phyloP scores from a whole-genome alignment of 305 asterid genomes.

The Euphrasia arctica region DNA sequence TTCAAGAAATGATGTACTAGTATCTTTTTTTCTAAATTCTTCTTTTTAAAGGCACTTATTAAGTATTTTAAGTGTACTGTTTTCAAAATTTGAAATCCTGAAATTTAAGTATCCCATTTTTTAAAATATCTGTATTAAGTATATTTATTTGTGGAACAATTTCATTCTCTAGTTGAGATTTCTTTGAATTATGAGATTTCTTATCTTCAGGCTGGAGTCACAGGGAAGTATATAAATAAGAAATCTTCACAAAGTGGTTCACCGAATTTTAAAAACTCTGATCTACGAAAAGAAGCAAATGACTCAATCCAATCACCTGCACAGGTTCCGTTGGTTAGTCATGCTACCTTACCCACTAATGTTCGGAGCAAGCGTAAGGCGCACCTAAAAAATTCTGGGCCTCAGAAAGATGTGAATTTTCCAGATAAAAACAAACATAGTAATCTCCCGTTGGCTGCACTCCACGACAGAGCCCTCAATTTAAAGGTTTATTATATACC shows the following conservation, averaged over 20 bases:
- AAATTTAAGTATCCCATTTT: conserved; percentile 4
- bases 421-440: conserved; percentile 46
- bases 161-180: conserved; percentile 30
- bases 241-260: conserved; percentile 51
- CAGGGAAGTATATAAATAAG: conserved; percentile 46
- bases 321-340: conserved; percentile 46
- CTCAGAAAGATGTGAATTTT: conserved; percentile 42
- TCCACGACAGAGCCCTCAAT: conserved; percentile 32
- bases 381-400: conserved; percentile 40
- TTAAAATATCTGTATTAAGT: conserved; percentile 10
- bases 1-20: conserved; percentile 8
- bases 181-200: conserved; percentile 28
- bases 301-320: conserved; percentile 57
- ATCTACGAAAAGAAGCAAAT: conserved; percentile 62
- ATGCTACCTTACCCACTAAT: conserved; percentile 50
- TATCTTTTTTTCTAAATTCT: conserved; percentile 12
- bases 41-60: not conserved
- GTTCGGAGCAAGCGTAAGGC: conserved; percentile 75
- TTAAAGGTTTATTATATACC: conserved; percentile 49
- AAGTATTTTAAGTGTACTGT: not conserved
- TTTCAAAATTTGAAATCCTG: conserved; percentile 21
- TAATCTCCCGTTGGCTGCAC: conserved; percentile 29
- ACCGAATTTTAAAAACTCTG: conserved; percentile 54
- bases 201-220: conserved; percentile 54
- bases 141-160: conserved; percentile 15